Evolutionary conservation across 305 asterid species (phyloP).

Genomic region (Rubia peregrina): DNA sequence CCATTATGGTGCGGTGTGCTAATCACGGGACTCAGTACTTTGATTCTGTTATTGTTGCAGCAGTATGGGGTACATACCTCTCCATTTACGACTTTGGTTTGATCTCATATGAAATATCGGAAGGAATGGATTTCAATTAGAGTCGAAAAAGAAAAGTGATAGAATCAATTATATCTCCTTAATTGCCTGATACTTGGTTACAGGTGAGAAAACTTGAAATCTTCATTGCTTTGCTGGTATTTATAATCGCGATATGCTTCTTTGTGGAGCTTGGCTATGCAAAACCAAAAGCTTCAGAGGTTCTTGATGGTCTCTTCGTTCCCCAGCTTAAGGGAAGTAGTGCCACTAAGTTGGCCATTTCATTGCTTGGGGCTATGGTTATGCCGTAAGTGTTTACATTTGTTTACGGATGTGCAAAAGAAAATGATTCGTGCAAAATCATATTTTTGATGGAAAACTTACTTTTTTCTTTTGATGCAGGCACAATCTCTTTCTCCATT

Average conservation of each 20-base stretch:
- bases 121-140: background rate
- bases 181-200: background rate
- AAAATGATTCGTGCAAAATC: background rate
- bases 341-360: constrained; percentile 83
- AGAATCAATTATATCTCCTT: background rate
- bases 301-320: constrained; percentile 67
- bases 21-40: constrained; percentile 88
- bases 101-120: background rate
- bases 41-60: constrained; percentile 70
- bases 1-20: constrained; percentile 93
- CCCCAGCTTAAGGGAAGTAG: constrained; percentile 84
- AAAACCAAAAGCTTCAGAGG: constrained; percentile 66
- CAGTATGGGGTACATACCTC: constrained; percentile 74
- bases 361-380: constrained; percentile 96
- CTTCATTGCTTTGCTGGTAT: constrained; percentile 67
- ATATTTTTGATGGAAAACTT: constrained; percentile 8
- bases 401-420: background rate
- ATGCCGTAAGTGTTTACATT: constrained; percentile 67
- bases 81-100: background rate
- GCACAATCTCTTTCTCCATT: constrained; percentile 96
- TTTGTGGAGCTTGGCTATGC: constrained; percentile 80
- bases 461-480: constrained; percentile 30
- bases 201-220: constrained; percentile 93
- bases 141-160: background rate
- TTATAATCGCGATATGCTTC: constrained; percentile 75